These are phyloP conservation scores for Rhododendron ferrugineum DNA, from an alignment of 148 eudicot genomes.

Conservation along the genomic window DNA sequence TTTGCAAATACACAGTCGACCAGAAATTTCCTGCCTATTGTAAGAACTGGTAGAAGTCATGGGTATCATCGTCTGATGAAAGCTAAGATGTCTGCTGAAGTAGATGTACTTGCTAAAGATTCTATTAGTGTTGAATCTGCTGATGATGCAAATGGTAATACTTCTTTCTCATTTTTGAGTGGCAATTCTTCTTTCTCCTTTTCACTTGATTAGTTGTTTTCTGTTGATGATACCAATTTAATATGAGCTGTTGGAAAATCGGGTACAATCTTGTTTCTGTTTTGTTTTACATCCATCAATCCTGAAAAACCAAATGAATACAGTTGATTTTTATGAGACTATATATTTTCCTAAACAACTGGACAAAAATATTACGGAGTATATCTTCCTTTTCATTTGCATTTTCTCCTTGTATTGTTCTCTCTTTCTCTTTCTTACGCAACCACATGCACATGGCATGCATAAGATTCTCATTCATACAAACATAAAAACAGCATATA, in stretches of 20 bases:
- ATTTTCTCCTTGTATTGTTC: not conserved
- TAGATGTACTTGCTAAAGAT: constrained; percentile 48
- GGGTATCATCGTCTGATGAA: constrained; percentile 27
- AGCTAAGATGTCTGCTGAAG: constrained; percentile 40
- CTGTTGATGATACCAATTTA: not conserved
- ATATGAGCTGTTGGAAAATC: not conserved
- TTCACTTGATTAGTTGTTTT: not conserved
- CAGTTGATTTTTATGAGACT: not conserved
- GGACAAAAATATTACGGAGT: not conserved
- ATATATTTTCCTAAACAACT: not conserved
- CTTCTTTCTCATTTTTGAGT: constrained; percentile 2
- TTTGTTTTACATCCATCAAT: not conserved
- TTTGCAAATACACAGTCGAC: constrained; percentile 16
- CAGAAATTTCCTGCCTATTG: constrained; percentile 14
- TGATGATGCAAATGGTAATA: constrained; percentile 48
- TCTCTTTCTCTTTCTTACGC: not conserved
- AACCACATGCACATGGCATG: not conserved
- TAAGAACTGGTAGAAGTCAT: constrained; percentile 27
- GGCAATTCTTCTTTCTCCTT: constrained; percentile 36
- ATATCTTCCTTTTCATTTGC: not conserved
- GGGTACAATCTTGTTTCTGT: not conserved
- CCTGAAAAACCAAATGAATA: not conserved
- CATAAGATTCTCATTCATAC: not conserved
- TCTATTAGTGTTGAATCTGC: constrained; percentile 21
- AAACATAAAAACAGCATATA: not conserved